Base-by-base conservation (phyloP, 2,329 filamentous ascomycete species). In the Botrytis byssoidea region DNA sequence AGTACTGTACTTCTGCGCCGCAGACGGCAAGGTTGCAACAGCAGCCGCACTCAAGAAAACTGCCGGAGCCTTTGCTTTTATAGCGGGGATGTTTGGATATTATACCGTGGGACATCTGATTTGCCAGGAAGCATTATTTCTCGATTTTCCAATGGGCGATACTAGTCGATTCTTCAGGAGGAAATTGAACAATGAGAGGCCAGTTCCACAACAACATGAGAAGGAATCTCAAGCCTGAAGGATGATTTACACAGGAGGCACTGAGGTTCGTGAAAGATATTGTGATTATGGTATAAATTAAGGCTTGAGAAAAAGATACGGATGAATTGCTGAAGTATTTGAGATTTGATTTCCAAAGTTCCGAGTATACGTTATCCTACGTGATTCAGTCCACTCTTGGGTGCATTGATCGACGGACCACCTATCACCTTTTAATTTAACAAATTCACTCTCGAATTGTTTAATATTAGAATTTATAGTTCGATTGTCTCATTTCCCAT, bases 1-100 rank as follows among this genome's bases (percentile, higher is more conserved):
- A n/a, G n/a, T n/a, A n/a, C n/a, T n/a, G n/a, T n/a, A 86, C 76
- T 86, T 86, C 74, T 82, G 84, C 0, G 77, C 77, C 4, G 85
- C 85, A 3, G 85, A 86, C 76, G 84, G 83, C 1, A 76, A 85
- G 18, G 42, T 72, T 2, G 77, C 76, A 4, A 77, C 81, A 0
- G 79, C 82, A 0, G 74, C 78, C 2, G 83, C 81, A 4, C 77
- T 86, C 25, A 40, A 55, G 25, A 67, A 67, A 51, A 14, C 32
- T 3, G 65, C 44, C 8, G 46, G 46, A 5, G 65, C 65, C n/a
- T 67, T 55, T 40, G 46, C 65, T 51, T 51, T 67, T 12, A 73
- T 84, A 7, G 82, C 83, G 14, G 85, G 85, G 1, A 77, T 86
- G 77, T 77, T 85, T 35, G 85, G 85, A 1, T 86, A 83, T 79